These are phyloP conservation scores for Tetrapisispora arboricola DNA, from an alignment of 805 yeast species.

Conservation along the genomic window DNA sequence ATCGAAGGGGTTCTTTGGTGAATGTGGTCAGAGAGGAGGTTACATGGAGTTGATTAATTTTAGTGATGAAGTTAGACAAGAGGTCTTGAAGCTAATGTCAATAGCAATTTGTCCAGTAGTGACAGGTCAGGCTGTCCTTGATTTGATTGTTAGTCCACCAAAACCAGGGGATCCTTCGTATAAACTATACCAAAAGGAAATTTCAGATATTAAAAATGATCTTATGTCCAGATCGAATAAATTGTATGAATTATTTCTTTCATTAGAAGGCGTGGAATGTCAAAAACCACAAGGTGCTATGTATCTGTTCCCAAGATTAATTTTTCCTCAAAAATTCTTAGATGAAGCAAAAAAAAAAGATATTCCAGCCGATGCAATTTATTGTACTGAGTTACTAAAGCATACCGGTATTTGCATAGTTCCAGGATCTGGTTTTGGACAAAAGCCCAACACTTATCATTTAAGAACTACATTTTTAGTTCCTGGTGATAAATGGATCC, in stretches of 20 bases:
- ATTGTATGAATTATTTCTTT: slow-evolving; percentile 57
- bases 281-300: slow-evolving; percentile 93
- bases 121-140: slow-evolving; percentile 86
- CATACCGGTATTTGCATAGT: slow-evolving; percentile 91
- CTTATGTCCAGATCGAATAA: slow-evolving; percentile 54
- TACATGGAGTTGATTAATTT: slow-evolving; percentile 91
- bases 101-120: slow-evolving; percentile 90
- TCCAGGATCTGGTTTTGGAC: slow-evolving; percentile 97
- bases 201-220: slow-evolving; percentile 47
- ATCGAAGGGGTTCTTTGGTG: slow-evolving; percentile 94
- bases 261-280: slow-evolving; percentile 75
- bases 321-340: slow-evolving; percentile 54
- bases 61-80: slow-evolving; percentile 50
- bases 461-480: slow-evolving; percentile 94
- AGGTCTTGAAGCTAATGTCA: slow-evolving; percentile 78
- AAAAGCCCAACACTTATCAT: slow-evolving; percentile 77
- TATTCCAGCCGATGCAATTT: slow-evolving; percentile 70
- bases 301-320: slow-evolving; percentile 83
- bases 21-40: slow-evolving; percentile 99
- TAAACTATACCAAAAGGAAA: slow-evolving; percentile 56
- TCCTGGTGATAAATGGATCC: slow-evolving; percentile 87
- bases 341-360: slow-evolving; percentile 46
- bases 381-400: slow-evolving; percentile 75
- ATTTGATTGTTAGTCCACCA: slow-evolving; percentile 93
- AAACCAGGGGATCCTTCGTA: slow-evolving; percentile 63